Percentiles rank a stretch among this genome's conserved stretches.
Evolutionary conservation across 306 rosid species (phyloP).

Genomic region (Begonia peltatifolia): DNA sequence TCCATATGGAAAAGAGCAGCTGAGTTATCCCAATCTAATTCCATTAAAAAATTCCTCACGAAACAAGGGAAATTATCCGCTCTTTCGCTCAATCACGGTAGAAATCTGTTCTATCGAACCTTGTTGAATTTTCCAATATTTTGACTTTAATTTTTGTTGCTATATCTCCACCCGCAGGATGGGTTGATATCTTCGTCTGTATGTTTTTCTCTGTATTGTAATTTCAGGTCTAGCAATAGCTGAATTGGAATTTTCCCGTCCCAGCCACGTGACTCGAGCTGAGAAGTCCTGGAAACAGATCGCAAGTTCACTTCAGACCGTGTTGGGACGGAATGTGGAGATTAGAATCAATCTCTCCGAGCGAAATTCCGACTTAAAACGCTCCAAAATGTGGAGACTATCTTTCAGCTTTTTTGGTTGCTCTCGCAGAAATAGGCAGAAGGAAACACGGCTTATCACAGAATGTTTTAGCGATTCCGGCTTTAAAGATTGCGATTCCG

Average conservation of each 20-base stretch:
- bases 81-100: slow-evolving; percentile 39
- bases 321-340: slow-evolving; percentile 59
- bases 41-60: slow-evolving; percentile 50
- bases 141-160: background rate
- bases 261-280: slow-evolving; percentile 36
- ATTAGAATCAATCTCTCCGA: slow-evolving; percentile 47
- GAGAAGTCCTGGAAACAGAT: slow-evolving; percentile 77
- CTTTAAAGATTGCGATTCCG: slow-evolving; percentile 21
- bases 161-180: background rate
- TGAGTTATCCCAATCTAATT: slow-evolving; percentile 44
- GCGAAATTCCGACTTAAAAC: slow-evolving; percentile 26
- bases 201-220: background rate
- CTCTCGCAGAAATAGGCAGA: slow-evolving; percentile 31
- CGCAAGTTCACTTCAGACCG: slow-evolving; percentile 43
- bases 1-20: slow-evolving; percentile 68
- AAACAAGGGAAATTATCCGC: slow-evolving; percentile 63
- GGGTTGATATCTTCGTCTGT: background rate
- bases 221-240: slow-evolving; percentile 59
- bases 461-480: slow-evolving; percentile 37
- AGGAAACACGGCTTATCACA: slow-evolving; percentile 18
- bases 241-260: slow-evolving; percentile 56
- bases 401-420: slow-evolving; percentile 51
- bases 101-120: background rate
- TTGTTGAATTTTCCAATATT: background rate
- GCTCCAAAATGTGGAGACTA: slow-evolving; percentile 28